Evolutionary conservation across 345 rosid species (phyloP).

Genomic region (Litchi chinensis): DNA sequence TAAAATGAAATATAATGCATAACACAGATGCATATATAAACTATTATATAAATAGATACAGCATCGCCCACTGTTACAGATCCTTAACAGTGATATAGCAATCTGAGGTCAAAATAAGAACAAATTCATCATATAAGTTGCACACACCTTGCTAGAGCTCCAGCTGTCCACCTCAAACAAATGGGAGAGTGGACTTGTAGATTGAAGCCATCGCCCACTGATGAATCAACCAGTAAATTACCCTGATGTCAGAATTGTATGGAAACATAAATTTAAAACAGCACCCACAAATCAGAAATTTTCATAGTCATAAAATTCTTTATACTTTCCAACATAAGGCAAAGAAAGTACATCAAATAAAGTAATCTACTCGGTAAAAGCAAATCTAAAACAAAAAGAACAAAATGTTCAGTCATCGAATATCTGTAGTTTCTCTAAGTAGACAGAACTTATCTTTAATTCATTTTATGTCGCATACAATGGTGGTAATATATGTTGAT

Average conservation of each 20-base stretch:
- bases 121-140: background rate
- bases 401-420: background rate
- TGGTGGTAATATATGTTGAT: background rate
- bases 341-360: background rate
- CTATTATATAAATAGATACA: background rate
- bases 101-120: background rate
- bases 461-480: no score
- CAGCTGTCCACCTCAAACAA: slow-evolving; percentile 80
- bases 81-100: slow-evolving; percentile 12
- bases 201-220: slow-evolving; percentile 91
- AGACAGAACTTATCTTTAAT: background rate
- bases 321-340: background rate
- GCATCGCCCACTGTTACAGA: background rate
- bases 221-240: slow-evolving; percentile 86
- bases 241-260: slow-evolving; percentile 79
- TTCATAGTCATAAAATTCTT: slow-evolving; percentile 10
- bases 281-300: slow-evolving; percentile 26
- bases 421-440: background rate
- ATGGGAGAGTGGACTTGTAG: slow-evolving; percentile 64
- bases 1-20: background rate
- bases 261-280: slow-evolving; percentile 53
- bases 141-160: slow-evolving; percentile 72
- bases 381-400: background rate
- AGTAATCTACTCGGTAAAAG: background rate
- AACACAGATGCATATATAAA: background rate